phyloP scores from a whole-genome alignment of 2,329 filamentous ascomycete genomes.

The Diplocarpon mali region DNA sequence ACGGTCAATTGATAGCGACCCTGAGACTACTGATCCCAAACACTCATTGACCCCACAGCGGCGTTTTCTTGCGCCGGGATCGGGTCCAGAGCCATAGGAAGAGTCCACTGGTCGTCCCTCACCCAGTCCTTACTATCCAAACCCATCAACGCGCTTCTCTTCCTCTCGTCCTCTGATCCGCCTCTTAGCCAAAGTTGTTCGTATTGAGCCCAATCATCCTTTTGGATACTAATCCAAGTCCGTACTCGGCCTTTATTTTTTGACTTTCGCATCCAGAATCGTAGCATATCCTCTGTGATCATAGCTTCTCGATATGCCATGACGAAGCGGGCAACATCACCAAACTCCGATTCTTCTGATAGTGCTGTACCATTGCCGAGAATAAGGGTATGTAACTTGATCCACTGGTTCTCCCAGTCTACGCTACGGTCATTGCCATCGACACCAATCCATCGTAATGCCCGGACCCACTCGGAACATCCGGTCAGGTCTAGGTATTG shows the following conservation, averaged over 20 bases:
- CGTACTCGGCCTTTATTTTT: conserved; percentile 2
- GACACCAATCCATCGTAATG: conserved; percentile 15
- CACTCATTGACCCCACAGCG: conserved; percentile 2
- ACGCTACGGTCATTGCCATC: conserved; percentile 11
- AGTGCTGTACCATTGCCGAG: conserved; percentile 12
- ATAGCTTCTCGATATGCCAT: conserved; percentile 11
- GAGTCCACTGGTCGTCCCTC: background rate
- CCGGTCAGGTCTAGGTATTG: conserved; percentile 52
- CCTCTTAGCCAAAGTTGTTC: conserved; percentile 11
- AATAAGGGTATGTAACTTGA: conserved; percentile 13
- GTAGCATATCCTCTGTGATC: conserved; percentile 13
- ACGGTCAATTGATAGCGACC: background rate
- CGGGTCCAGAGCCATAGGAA: conserved; percentile 1
- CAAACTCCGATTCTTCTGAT: conserved; percentile 3
- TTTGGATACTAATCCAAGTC: conserved; percentile 15
- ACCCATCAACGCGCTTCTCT: conserved; percentile 5
- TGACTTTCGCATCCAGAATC: conserved; percentile 9
- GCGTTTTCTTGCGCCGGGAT: background rate
- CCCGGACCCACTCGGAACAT: conserved; percentile 40
- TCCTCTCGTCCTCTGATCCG: conserved; percentile 10
- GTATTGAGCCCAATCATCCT: conserved; percentile 16
- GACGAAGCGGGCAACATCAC: conserved; percentile 9
- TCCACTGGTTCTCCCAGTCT: conserved; percentile 22
- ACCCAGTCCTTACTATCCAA: conserved; percentile 2
- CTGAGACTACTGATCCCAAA: conserved; percentile 3